Evolutionary conservation across 805 yeast genomes (phyloP), one percentile per base, ranked within the genome.

Genomic region (Maudiozyma saulgeensis): DNA sequence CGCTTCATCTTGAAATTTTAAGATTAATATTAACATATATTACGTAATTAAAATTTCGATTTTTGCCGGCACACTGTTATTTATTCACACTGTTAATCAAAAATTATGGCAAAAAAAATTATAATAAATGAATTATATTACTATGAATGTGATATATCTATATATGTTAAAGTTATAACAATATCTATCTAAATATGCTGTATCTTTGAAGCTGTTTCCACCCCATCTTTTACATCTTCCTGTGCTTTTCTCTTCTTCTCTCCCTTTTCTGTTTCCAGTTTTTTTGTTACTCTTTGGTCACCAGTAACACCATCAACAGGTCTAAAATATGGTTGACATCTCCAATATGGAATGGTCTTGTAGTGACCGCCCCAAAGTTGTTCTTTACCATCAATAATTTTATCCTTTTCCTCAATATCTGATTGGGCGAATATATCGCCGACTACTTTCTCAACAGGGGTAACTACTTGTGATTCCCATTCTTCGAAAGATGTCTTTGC

Each of bases 321-420:
- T 58, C 99, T 76, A 73, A 91, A 91, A 63, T 87, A 85, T 2
- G 99, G 99, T 68, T 91, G 99, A 55, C 96, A 82, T 59, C 98
- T 77, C 98, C 98, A 91, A 64, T 84, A 89, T 1, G 99, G 98
- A 15, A 91, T 79, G 4, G 75, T 77, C 63, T 81, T 80, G 64
- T 93, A 91, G 13, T 74, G 58, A 0, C 95, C 96, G 44, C 95
- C 96, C 90, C 95, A 84, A 23, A 68, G 61, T 56, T 80, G 80
- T 37, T 61, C 57, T 6, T 76, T 78, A 0, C 89, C 88, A 7
- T 67, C 70, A 0, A 67, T 69, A 1, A 84, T 74, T 4, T 60
- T 66, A 59, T 88, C 96, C 18, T 74, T 52, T 46, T 74, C 76
- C 4, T 68, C 72, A n/a, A 80, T 80, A 49, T 80, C 72, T 1